Percentiles rank a stretch among this genome's conserved stretches.
phyloP scores from a whole-genome alignment of 306 rosid genomes.

The Gleditsia sinensis region DNA sequence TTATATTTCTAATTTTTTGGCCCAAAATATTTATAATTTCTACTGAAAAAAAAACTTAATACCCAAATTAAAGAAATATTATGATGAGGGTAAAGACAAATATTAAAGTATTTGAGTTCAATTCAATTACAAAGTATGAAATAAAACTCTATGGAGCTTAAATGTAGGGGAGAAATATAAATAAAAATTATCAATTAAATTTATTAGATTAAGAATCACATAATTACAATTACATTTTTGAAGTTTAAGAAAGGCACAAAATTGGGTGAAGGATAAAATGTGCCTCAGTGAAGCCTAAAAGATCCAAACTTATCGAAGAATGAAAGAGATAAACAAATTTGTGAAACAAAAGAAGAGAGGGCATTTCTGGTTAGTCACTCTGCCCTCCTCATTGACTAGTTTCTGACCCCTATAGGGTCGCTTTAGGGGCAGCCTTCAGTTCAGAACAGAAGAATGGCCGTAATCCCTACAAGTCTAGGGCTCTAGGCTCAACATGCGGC shows the following conservation, averaged over 20 bases:
- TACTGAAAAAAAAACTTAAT: no score
- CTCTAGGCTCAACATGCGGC: conserved; percentile 32
- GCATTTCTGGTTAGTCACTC: conserved; percentile 24
- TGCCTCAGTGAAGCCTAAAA: background rate
- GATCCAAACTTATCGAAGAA: conserved; percentile 13
- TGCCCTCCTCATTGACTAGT: conserved; percentile 6
- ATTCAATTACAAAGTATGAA: background rate
- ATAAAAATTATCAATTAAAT: no score
- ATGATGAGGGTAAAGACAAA: background rate
- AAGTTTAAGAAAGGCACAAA: conserved; percentile 3
- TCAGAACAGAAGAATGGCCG: background rate
- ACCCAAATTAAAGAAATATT: no score
- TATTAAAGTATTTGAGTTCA: no score
- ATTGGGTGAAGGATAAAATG: background rate
- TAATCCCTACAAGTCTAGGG: background rate
- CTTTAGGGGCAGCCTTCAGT: background rate
- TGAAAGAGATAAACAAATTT: conserved; percentile 26
- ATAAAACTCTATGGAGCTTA: no score
- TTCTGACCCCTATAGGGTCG: conserved; percentile 6
- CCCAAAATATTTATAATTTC: no score
- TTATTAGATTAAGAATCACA: background rate
- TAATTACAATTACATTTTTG: background rate
- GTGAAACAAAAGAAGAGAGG: background rate
- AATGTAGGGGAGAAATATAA: no score
- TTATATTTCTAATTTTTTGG: no score